phyloP scores from a whole-genome alignment of 2,329 filamentous ascomycete species.

The Erysiphe pulchra region DNA sequence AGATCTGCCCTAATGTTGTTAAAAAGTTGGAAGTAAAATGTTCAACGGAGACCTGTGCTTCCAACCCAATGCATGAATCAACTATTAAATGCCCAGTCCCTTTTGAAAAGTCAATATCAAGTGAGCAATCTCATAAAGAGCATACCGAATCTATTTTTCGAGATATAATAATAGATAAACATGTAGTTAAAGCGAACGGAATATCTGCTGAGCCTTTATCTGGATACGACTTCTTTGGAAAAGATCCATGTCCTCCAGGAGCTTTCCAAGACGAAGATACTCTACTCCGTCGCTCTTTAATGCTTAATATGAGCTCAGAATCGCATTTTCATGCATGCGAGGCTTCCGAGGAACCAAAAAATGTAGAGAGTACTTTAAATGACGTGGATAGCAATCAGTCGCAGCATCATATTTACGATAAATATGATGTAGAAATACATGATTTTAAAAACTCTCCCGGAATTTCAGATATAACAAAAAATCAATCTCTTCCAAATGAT shows the following conservation, averaged over 20 bases:
- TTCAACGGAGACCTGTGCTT: conserved; percentile 37
- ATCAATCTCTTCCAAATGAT: conserved; percentile 1
- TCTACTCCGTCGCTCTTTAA: background rate
- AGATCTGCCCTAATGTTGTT: conserved; percentile 33
- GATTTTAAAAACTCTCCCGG: background rate
- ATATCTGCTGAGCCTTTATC: background rate
- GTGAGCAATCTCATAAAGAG: conserved; percentile 6
- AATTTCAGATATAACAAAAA: background rate
- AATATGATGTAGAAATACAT: background rate
- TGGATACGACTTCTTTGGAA: background rate
- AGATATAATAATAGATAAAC: background rate
- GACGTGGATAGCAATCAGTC: background rate
- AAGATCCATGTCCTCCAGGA: background rate
- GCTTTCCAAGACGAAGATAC: background rate
- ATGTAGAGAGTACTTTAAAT: background rate
- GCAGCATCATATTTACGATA: background rate
- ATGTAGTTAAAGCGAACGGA: background rate
- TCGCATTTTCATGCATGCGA: too few relatives aligned
- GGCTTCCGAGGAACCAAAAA: background rate
- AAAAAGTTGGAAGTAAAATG: conserved; percentile 41
- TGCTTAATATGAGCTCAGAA: background rate
- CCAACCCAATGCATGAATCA: background rate
- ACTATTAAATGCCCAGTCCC: background rate
- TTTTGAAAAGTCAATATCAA: conserved; percentile 1
- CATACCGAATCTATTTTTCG: conserved; percentile 7